Percentiles rank a stretch among this genome's conserved stretches.
Conservation (phyloP, 495 filamentous ascomycete genomes). For the Talaromyces nanjingensis region DNA sequence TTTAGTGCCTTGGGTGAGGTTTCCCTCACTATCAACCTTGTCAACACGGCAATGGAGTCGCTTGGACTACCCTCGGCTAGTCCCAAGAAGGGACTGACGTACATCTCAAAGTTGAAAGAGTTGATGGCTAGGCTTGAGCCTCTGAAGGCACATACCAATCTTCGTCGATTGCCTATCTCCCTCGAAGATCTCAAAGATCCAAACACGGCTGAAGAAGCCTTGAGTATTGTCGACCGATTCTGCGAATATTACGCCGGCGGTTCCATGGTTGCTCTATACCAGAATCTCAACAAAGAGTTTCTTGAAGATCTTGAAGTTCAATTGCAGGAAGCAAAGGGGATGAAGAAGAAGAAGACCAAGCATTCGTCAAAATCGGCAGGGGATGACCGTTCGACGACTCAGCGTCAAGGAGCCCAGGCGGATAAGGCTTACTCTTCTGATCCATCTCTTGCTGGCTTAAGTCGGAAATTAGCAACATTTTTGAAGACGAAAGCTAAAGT, state of each 20-base stretch:
- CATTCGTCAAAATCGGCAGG: neutral
- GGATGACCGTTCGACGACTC: neutral
- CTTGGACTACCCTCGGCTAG: conserved; percentile 19
- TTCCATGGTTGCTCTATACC: conserved; percentile 26
- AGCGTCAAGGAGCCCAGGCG: neutral
- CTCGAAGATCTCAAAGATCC: conserved; percentile 29
- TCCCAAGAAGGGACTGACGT: conserved; percentile 21
- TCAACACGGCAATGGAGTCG: conserved; percentile 16
- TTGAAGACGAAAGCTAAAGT: neutral
- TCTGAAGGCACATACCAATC: conserved; percentile 22
- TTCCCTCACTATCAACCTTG: conserved; percentile 19
- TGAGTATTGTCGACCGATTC: conserved; percentile 24
- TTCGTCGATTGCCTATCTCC: conserved; percentile 23
- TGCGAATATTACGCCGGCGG: conserved; percentile 26
- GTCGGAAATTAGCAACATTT: neutral
- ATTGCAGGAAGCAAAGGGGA: neutral
- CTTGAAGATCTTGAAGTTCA: conserved; percentile 16
- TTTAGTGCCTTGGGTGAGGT: conserved; percentile 19
- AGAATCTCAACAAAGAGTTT: conserved; percentile 24
- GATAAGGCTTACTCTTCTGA: neutral
- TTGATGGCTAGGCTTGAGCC: conserved; percentile 20
- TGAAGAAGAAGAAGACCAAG: neutral
- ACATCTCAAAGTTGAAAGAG: conserved; percentile 18
- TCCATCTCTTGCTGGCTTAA: neutral
- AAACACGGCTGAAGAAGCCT: conserved; percentile 23